A percentile compares a stretch with the other conserved stretches of the same genome.
phyloP scores from a whole-genome alignment of 140 eudicot species.

The Bidens hawaiensis region DNA sequence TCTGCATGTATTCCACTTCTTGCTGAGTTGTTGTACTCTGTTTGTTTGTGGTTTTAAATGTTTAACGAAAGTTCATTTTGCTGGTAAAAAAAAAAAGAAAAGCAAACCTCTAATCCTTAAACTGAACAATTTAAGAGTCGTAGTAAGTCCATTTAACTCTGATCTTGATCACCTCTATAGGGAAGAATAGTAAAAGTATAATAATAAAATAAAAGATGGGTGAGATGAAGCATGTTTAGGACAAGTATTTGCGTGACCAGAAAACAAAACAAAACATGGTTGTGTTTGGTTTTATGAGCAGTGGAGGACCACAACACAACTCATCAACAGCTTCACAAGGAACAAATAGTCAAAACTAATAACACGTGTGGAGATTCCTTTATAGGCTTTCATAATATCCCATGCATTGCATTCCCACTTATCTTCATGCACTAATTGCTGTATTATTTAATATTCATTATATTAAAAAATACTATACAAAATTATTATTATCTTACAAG shows the following conservation, averaged over 20 bases:
- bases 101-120: neutral
- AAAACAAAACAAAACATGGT: conserved; percentile 12
- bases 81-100: too few relatives aligned
- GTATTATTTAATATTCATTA: neutral
- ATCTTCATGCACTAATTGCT: neutral
- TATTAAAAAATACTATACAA: neutral
- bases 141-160: neutral
- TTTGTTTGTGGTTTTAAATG: too few relatives aligned
- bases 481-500: neutral
- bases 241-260: conserved; percentile 22
- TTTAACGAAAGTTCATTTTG: too few relatives aligned
- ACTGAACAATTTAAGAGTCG: neutral
- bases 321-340: conserved; percentile 30
- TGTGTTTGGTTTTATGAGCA: conserved; percentile 22
- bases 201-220: neutral
- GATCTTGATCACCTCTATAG: neutral
- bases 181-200: neutral
- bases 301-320: conserved; percentile 39
- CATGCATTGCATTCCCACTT: conserved; percentile 20
- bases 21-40: too few relatives aligned
- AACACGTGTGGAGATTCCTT: conserved; percentile 43
- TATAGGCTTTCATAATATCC: conserved; percentile 10
- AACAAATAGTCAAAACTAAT: conserved; percentile 35
- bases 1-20: too few relatives aligned
- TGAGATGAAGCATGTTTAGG: neutral